A percentile compares a stretch with the other conserved stretches of the same genome.
phyloP scores from a whole-genome alignment of 345 rosid species.

The Eucalyptus cladocalyx region DNA sequence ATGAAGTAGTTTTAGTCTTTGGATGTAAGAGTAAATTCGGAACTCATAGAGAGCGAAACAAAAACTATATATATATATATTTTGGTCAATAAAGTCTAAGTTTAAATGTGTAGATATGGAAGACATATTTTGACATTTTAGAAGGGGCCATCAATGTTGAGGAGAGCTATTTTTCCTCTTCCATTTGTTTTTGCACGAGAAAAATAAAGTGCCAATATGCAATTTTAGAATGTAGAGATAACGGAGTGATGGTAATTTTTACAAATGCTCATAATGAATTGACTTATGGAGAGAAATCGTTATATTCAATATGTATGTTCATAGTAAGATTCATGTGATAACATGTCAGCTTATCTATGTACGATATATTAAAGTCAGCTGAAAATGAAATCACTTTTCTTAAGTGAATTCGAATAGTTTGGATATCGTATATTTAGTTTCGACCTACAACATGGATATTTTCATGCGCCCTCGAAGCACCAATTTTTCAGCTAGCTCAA shows the following conservation, averaged over 20 bases:
- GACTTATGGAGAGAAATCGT: neutral
- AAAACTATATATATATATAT: fast-evolving
- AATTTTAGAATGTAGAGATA: too few species aligned
- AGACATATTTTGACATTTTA: too few species aligned
- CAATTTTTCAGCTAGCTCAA: neutral
- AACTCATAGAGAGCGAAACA: too few species aligned
- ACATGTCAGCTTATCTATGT: neutral
- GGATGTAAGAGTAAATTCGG: too few species aligned
- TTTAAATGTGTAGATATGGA: too few species aligned
- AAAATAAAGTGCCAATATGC: too few species aligned
- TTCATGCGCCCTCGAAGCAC: neutral
- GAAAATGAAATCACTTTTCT: neutral
- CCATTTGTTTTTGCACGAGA: too few species aligned
- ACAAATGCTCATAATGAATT: neutral
- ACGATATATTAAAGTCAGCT: fast-evolving
- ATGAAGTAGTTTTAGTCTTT: too few species aligned
- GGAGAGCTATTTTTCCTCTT: too few species aligned
- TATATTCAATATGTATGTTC: neutral
- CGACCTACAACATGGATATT: fast-evolving
- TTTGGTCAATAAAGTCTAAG: too few species aligned
- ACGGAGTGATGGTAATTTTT: too few species aligned
- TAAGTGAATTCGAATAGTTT: neutral
- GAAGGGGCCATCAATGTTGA: too few species aligned
- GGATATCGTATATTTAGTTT: neutral
- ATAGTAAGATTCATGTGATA: neutral